Evolutionary conservation across 164 flowering plant genomes (phyloP).

Genomic region (Houttuynia cordata): DNA sequence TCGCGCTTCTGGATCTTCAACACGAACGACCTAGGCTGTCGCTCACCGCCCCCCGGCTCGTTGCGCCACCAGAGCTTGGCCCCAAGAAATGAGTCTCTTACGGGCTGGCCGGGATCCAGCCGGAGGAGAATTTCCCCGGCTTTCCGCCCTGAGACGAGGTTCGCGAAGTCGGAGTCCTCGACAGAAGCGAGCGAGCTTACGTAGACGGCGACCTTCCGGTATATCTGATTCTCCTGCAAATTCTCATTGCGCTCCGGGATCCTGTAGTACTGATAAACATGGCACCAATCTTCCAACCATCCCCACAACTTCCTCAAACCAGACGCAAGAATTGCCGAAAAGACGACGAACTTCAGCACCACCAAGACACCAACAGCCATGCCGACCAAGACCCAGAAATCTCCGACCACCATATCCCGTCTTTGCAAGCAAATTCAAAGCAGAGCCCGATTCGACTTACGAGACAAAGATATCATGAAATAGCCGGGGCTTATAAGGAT

Average conservation of each 20-base stretch:
- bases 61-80: slow-evolving; percentile 42
- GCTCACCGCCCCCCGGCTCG: slow-evolving; percentile 9
- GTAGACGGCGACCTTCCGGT: slow-evolving; percentile 34
- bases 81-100: slow-evolving; percentile 50
- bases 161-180: slow-evolving; percentile 57
- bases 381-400: not conserved
- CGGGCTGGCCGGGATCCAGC: slow-evolving; percentile 37
- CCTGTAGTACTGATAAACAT: slow-evolving; percentile 44
- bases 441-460: too few relatives aligned
- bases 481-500: too few relatives aligned
- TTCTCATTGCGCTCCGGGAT: slow-evolving; percentile 46
- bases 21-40: slow-evolving; percentile 15
- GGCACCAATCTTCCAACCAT: slow-evolving; percentile 26
- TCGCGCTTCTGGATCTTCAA: slow-evolving; percentile 45
- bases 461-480: too few relatives aligned
- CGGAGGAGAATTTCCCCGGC: slow-evolving; percentile 42
- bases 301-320: slow-evolving; percentile 17
- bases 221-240: slow-evolving; percentile 54
- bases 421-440: too few relatives aligned
- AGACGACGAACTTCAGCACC: not conserved
- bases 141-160: slow-evolving; percentile 46
- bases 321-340: not conserved
- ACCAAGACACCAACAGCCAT: not conserved
- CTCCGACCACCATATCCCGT: not conserved
- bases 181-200: slow-evolving; percentile 42